Base-by-base conservation (phyloP, 2,329 filamentous ascomycete species). In the Monosporascus cannonballus region DNA sequence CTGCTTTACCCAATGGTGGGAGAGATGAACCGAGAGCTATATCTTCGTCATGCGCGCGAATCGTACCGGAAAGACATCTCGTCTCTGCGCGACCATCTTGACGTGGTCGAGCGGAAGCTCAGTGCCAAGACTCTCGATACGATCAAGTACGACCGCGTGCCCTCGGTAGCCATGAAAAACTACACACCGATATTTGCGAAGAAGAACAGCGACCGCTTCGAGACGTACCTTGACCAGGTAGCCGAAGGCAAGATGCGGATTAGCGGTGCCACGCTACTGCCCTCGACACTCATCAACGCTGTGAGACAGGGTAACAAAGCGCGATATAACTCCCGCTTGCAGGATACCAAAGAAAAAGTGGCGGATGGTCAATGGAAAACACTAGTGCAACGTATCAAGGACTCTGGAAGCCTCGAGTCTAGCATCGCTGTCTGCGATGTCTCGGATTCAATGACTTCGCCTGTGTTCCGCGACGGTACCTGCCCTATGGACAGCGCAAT, bases 361-460 rank as follows among this genome's bases (percentile, higher is more conserved):
- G 37, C 73, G 3, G 70, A 80, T 51, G 73, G 70, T 0, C 80
- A 84, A 60, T 84, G 81, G 81, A 77, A 77, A 8, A 69, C 76
- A 0, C 68, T 84, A 0, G 78, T 84, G n/a, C 70, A 80, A 63
- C 75, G 80, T 2, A 75, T 84, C 63, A 76, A 73, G 48, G 77
- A 83, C 54, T 78, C 74, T 2, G 81, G 81, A 2, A 74, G 69
- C 0, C 67, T 85, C 7, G 68, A 75, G 17, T 76, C 74, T 17
- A 73, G 75, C 53, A 79, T 84, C 36, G 80, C 80, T 1, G 72
- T 84, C 9, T 82, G 78, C 54, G 81, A 85, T 53, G 78, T 83
- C 6, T 80, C 76, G 7, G 76, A 74, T 4, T 80, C 77, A 39
- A 84, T 84, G 80, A 0, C 0, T 0, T 0, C 0, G 0, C 71